These are phyloP conservation scores for Sporothrix pseudoabietina DNA, from an alignment of 2,329 filamentous ascomycete genomes.

Conservation along the genomic window DNA sequence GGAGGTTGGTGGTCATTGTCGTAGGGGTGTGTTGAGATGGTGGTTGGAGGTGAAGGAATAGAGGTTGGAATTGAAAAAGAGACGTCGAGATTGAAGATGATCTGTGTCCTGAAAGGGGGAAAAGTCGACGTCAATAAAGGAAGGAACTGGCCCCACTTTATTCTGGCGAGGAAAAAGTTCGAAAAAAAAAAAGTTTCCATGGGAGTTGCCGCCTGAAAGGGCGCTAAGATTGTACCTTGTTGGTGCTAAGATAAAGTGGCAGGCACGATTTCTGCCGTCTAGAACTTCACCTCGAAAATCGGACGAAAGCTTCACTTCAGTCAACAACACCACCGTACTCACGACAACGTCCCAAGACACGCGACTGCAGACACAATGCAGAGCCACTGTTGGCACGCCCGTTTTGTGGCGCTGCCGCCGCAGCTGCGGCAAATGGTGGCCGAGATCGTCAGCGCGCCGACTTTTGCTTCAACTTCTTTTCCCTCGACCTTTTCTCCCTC, in stretches of 20 bases:
- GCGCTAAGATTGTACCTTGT: conserved; percentile 1
- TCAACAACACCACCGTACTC: background rate
- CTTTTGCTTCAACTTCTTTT: background rate
- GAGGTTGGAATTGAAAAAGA: background rate
- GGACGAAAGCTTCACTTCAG: background rate
- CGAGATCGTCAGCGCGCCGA: conserved; percentile 27
- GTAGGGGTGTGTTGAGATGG: background rate
- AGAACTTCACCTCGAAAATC: background rate
- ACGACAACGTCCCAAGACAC: background rate
- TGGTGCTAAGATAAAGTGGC: background rate
- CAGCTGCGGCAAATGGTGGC: conserved; percentile 33
- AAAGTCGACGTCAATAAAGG: background rate
- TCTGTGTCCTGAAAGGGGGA: background rate
- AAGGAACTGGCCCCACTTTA: background rate
- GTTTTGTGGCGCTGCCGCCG: conserved; percentile 36
- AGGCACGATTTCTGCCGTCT: background rate
- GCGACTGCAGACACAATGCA: background rate
- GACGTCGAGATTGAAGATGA: background rate
- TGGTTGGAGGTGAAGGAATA: background rate
- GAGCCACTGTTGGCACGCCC: conserved; percentile 22
- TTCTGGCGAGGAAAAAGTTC: background rate
- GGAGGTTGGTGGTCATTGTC: conserved; percentile 47
- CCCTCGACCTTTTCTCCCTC: background rate
- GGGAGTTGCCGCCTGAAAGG: conserved; percentile 2
- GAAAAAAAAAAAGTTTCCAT: background rate